Base-by-base conservation (phyloP, 305 asterid genomes). In the Ilex paraguariensis region DNA sequence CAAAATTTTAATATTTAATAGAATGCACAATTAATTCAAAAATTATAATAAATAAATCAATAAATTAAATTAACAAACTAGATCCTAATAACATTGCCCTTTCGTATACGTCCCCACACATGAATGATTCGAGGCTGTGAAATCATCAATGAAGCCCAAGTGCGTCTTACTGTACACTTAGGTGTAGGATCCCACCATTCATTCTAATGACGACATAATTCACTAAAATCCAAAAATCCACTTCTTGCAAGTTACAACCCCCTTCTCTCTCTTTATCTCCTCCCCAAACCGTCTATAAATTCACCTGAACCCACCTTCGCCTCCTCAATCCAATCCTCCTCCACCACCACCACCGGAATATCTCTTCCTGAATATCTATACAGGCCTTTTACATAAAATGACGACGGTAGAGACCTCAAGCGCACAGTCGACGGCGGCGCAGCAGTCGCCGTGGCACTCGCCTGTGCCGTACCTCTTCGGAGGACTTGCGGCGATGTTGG, bases 391-490 rank as follows among this genome's bases (percentile, higher is more conserved):
- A 39, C 31, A 36, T 13, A 59, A 48, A 32, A 82, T 83, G 94
- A 66, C 70, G 8, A 51, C 61, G 33, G 69, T 60, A 14, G 78
- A 66, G 14, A 62, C 69, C 59, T 75, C 84, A 39, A 65, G 75
- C 0, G 70, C 75, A 31, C 66, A 56, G 14, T 75, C 56, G 4
- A 57, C 62, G 60, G 74, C 64, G 54, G 55, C 63, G 14, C 81
- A 21, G 44, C 70, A 78, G 31, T 84, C 95, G 0, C 81, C 93
- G 56, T 91, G 96, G 97, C 96, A 88, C 81, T 88, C 96, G 0
- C 98, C 98, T 40, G 95, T 91, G 50, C 96, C 96, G 21, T 88
- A 88, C 79, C 88, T 91, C 14, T 88, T 91, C 65, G 98, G 96
- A 0, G 98, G 98, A 28, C 63, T 91, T 14, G 95, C 98, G 0